Evolutionary conservation across 23 red algal genomes (phyloP).

Genomic region (Pyropia yezoensis): DNA sequence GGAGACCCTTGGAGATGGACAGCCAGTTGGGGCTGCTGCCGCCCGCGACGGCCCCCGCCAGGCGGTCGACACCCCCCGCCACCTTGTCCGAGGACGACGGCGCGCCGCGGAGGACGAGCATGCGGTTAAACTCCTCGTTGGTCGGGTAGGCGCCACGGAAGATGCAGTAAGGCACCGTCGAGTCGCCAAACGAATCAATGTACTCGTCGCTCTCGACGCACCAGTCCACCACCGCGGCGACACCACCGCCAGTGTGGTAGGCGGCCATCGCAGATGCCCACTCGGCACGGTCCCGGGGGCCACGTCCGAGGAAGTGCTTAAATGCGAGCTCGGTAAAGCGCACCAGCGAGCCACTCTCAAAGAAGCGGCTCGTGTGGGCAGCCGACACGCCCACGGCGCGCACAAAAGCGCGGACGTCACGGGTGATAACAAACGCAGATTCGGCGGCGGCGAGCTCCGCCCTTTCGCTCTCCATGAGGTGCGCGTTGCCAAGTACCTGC

Average conservation of each 20-base stretch:
- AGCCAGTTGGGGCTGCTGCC: constrained; percentile 42
- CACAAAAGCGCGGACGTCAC: constrained; percentile 50
- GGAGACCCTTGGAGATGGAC: constrained; percentile 40
- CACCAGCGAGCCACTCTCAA: constrained; percentile 33
- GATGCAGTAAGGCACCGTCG: constrained; percentile 37
- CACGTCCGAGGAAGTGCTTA: constrained; percentile 73
- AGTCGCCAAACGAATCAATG: constrained; percentile 22
- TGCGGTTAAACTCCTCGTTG: constrained; percentile 50
- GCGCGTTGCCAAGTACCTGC: constrained; percentile 69
- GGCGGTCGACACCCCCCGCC: neutral
- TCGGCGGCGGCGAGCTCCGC: constrained; percentile 41
- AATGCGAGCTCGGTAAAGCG: constrained; percentile 68
- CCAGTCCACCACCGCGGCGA: constrained; percentile 50
- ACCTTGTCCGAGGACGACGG: constrained; percentile 37
- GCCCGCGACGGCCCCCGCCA: constrained; percentile 20
- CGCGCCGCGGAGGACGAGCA: constrained; percentile 30
- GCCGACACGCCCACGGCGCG: constrained; percentile 46
- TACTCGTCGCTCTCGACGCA: constrained; percentile 50
- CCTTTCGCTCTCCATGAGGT: constrained; percentile 59
- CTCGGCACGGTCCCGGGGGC: constrained; percentile 22
- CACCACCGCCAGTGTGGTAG: constrained; percentile 37
- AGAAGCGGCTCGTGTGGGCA: constrained; percentile 56
- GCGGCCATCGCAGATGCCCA: constrained; percentile 25
- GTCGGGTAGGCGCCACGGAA: constrained; percentile 29
- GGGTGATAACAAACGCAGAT: constrained; percentile 14